phyloP scores from a whole-genome alignment of 257 asterid genomes.

The Solanum habrochaites region DNA sequence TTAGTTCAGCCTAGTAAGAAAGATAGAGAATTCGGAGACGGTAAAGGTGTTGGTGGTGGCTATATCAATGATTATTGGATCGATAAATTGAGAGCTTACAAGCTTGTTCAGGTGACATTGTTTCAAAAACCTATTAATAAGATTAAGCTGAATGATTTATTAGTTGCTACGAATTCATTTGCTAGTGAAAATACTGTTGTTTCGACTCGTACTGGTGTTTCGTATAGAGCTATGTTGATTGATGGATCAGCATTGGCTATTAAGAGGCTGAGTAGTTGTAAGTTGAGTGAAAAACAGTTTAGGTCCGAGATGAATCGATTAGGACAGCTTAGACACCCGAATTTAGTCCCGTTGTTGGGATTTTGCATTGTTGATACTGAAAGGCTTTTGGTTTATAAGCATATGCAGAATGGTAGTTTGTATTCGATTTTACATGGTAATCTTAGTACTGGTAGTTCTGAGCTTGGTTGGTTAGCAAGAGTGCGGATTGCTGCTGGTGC shows the following conservation, averaged over 20 bases:
- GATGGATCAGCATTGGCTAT: slow-evolving; percentile 57
- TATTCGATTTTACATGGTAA: slow-evolving; percentile 22
- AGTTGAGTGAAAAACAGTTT: slow-evolving; percentile 42
- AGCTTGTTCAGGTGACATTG: slow-evolving; percentile 45
- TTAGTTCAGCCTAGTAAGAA: slow-evolving; percentile 15
- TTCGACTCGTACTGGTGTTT: slow-evolving; percentile 39
- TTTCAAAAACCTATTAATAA: slow-evolving; percentile 55
- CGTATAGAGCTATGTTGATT: slow-evolving; percentile 42
- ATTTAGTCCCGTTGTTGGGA: slow-evolving; percentile 54
- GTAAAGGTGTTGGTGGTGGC: slow-evolving; percentile 1
- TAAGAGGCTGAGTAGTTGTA: slow-evolving; percentile 40
- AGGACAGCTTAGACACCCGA: slow-evolving; percentile 66
- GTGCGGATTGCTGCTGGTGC: slow-evolving; percentile 43
- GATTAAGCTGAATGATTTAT: slow-evolving; percentile 43
- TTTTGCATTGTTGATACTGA: slow-evolving; percentile 61
- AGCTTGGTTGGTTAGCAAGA: slow-evolving; percentile 47
- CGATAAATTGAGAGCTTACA: slow-evolving; percentile 30
- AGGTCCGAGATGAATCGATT: slow-evolving; percentile 48
- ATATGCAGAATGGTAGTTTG: slow-evolving; percentile 46
- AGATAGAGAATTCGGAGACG: slow-evolving; percentile 19
- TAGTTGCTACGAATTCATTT: slow-evolving; percentile 38
- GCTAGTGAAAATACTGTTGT: slow-evolving; percentile 20
- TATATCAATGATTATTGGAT: slow-evolving; percentile 17
- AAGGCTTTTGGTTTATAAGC: slow-evolving; percentile 52
- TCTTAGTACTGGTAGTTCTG: neutral